Percentiles rank a stretch among this genome's conserved stretches.
Conservation (phyloP, 768 basidiomycete genomes). For the Auriculariales sp. region DNA sequence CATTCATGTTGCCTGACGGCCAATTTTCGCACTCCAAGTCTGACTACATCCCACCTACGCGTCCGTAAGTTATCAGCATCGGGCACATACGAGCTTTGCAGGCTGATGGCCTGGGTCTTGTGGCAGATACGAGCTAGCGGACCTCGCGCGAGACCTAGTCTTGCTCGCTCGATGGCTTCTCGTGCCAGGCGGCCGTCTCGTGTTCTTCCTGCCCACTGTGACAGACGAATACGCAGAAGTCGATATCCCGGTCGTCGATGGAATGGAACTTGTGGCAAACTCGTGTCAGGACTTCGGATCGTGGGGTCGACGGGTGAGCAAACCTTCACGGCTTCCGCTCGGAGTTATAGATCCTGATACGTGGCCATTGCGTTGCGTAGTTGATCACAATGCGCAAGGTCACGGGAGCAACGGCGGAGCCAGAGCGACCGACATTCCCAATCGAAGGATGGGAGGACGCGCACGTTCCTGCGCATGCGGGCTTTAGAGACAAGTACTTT, state of each 20-base stretch:
- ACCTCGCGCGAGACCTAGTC: constrained; percentile 70
- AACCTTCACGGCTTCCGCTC: not conserved
- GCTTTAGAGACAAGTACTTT: constrained; percentile 82
- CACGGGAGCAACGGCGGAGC: constrained; percentile 24
- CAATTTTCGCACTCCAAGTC: not conserved
- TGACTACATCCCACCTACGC: constrained; percentile 71
- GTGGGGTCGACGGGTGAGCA: constrained; percentile 79
- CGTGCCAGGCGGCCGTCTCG: constrained; percentile 73
- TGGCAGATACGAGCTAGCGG: constrained; percentile 83
- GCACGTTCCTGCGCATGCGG: constrained; percentile 70
- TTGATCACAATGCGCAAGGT: constrained; percentile 82
- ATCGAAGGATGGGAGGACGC: constrained; percentile 11
- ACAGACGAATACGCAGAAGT: constrained; percentile 82
- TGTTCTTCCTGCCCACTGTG: constrained; percentile 91
- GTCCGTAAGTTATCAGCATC: too few relatives aligned
- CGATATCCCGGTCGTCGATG: constrained; percentile 66
- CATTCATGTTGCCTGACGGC: not conserved
- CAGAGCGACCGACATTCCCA: constrained; percentile 43
- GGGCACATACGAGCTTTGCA: too few relatives aligned
- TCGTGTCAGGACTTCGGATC: constrained; percentile 88
- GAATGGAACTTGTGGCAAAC: constrained; percentile 80
- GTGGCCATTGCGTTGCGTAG: constrained; percentile 23
- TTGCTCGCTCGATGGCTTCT: constrained; percentile 70
- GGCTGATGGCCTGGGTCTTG: too few relatives aligned
- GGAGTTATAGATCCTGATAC: not conserved